phyloP scores from a whole-genome alignment of 257 asterid species.

The Penstemon davidsonii region DNA sequence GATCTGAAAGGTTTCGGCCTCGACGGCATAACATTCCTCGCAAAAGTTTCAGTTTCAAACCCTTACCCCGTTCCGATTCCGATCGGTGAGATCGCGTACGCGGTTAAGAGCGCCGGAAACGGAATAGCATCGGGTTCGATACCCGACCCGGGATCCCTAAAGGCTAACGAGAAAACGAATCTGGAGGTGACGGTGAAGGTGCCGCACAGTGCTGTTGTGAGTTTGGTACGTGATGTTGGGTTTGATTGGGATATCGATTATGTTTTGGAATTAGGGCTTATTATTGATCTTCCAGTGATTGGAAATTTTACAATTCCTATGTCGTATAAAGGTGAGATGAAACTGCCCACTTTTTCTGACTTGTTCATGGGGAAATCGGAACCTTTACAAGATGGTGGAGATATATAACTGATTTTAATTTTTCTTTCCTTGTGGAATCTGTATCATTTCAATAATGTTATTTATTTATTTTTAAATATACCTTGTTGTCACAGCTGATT shows the following conservation, averaged over 20 bases:
- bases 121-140: slow-evolving; percentile 55
- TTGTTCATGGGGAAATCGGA: slow-evolving; percentile 31
- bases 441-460: too few relatives aligned
- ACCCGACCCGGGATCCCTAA: slow-evolving; percentile 80
- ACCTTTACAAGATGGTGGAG: too few relatives aligned
- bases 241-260: slow-evolving; percentile 87
- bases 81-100: slow-evolving; percentile 62
- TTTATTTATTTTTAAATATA: too few relatives aligned
- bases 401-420: too few relatives aligned
- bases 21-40: slow-evolving; percentile 55
- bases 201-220: slow-evolving; percentile 64
- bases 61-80: slow-evolving; percentile 72
- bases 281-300: slow-evolving; percentile 64
- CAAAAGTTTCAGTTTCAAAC: slow-evolving; percentile 57
- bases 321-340: slow-evolving; percentile 65
- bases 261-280: slow-evolving; percentile 47
- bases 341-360: slow-evolving; percentile 68
- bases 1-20: slow-evolving; percentile 56
- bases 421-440: too few relatives aligned
- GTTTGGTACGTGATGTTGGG: slow-evolving; percentile 59
- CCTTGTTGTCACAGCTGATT: too few relatives aligned
- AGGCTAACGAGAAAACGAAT: slow-evolving; percentile 47
- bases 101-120: slow-evolving; percentile 48
- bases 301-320: slow-evolving; percentile 68
- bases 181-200: slow-evolving; percentile 67